phyloP scores from a whole-genome alignment of 1,284 basidiomycete genomes.

The Schizophyllum commune region DNA sequence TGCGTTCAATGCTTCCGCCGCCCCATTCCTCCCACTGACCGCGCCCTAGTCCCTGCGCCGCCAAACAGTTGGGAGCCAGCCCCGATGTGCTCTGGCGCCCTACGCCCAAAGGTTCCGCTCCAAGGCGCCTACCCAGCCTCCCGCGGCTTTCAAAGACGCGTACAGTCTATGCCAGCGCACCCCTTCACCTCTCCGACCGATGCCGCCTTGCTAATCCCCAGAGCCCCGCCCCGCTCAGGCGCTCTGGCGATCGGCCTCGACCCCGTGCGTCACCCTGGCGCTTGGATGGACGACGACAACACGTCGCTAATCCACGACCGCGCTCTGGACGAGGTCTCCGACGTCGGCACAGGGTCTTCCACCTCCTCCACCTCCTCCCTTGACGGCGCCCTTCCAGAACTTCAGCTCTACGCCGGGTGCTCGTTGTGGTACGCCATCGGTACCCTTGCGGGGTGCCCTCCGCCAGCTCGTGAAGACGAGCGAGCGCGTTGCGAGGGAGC shows the following conservation, averaged over 20 bases:
- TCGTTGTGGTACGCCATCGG: too few species aligned
- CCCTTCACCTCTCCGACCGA: slow-evolving; percentile 65
- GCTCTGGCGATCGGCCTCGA: slow-evolving; percentile 36
- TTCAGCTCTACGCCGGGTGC: too few species aligned
- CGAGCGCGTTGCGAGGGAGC: too few species aligned
- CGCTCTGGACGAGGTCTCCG: slow-evolving; percentile 32
- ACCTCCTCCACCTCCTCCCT: slow-evolving; percentile 17
- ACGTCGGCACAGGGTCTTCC: slow-evolving; percentile 27
- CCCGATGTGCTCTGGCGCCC: too few species aligned
- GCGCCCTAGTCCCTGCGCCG: too few species aligned
- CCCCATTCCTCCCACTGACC: too few species aligned
- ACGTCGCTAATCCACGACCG: slow-evolving; percentile 24
- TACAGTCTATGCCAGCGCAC: slow-evolving; percentile 67
- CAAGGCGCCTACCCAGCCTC: too few species aligned
- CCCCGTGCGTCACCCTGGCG: slow-evolving; percentile 31
- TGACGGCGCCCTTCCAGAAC: slow-evolving; percentile 13
- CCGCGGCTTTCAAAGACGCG: slow-evolving; percentile 31
- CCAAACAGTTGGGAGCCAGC: too few species aligned
- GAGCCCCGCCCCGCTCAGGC: slow-evolving; percentile 22
- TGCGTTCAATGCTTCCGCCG: too few species aligned
- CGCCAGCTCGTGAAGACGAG: too few species aligned
- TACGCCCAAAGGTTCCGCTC: too few species aligned
- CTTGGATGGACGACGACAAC: slow-evolving; percentile 25
- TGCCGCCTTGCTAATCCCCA: slow-evolving; percentile 55
- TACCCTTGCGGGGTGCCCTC: too few species aligned